A percentile compares a stretch with the other conserved stretches of the same genome.
These are phyloP conservation scores for Umbilicus rupestris DNA, from an alignment of 164 flowering plant genomes.

Conservation along the genomic window DNA sequence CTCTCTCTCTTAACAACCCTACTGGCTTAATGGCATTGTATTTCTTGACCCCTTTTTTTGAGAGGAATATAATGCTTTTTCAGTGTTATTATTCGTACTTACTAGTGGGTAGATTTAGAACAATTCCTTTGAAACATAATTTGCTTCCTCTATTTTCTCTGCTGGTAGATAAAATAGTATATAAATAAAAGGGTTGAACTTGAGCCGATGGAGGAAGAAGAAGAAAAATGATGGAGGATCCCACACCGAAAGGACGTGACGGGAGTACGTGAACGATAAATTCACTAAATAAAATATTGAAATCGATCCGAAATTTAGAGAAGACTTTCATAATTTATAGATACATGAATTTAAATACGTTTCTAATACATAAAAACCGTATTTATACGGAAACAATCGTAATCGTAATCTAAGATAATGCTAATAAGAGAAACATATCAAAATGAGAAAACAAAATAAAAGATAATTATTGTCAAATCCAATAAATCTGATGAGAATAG, in stretches of 20 bases:
- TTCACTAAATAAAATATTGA: too few relatives aligned
- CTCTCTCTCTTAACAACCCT: not conserved
- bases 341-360: too few relatives aligned
- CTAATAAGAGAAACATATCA: too few relatives aligned
- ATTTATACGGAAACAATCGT: too few relatives aligned
- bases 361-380: too few relatives aligned
- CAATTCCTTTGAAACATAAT: not conserved
- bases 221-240: constrained; percentile 2
- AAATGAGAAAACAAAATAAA: too few relatives aligned
- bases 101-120: not conserved
- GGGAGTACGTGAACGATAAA: too few relatives aligned
- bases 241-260: not conserved
- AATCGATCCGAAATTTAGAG: too few relatives aligned
- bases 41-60: not conserved
- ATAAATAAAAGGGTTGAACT: not conserved
- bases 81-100: not conserved
- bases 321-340: too few relatives aligned
- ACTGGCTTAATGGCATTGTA: not conserved
- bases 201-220: not conserved
- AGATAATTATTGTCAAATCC: too few relatives aligned
- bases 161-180: not conserved
- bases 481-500: too few relatives aligned
- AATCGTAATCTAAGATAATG: too few relatives aligned
- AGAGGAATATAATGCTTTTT: not conserved
- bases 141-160: not conserved